Conservation (phyloP, 306 rosid species). For the Mucuna pruriens region DNA sequence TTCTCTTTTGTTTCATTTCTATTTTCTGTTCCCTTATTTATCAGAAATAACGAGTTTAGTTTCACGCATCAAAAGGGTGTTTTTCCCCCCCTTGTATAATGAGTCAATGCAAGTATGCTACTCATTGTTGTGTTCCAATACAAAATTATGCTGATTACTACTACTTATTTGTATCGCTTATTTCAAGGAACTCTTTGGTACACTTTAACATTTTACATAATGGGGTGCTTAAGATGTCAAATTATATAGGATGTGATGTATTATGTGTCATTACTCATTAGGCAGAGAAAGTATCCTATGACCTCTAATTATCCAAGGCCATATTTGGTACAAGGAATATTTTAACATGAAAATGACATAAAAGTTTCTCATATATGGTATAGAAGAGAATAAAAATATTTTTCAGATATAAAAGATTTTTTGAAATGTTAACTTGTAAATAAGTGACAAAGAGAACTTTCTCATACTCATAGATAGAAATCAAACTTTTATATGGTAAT, state of each 20-base stretch:
- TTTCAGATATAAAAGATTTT: background rate
- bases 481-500: background rate
- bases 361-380: background rate
- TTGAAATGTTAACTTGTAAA: background rate
- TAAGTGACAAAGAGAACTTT: background rate
- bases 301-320: background rate
- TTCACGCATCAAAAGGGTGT: slow-evolving; percentile 32
- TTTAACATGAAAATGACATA: background rate
- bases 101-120: slow-evolving; percentile 35
- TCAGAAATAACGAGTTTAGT: slow-evolving; percentile 38
- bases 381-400: background rate
- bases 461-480: background rate
- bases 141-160: background rate
- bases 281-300: background rate
- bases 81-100: background rate
- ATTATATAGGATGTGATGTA: background rate
- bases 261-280: background rate
- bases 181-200: background rate
- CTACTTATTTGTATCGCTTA: background rate
- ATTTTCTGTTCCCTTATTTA: background rate
- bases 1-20: background rate
- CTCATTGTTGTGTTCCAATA: slow-evolving; percentile 32
- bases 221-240: background rate
- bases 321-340: background rate
- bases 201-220: background rate